These are phyloP conservation scores for Russula vinacea DNA, from an alignment of 768 basidiomycete genomes.

Conservation along the genomic window DNA sequence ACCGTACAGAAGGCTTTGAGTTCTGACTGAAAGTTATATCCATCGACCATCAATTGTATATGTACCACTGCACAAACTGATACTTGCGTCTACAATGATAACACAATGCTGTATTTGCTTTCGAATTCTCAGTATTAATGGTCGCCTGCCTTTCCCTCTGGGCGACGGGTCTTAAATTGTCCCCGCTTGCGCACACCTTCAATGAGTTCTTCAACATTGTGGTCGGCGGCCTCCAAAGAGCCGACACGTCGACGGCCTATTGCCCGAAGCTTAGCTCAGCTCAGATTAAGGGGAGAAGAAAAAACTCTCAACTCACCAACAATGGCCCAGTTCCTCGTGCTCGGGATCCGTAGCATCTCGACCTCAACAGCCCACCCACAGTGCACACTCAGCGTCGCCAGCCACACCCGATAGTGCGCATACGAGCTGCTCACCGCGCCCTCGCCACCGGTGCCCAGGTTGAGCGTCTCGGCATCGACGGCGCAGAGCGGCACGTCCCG, in stretches of 20 bases:
- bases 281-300: neutral
- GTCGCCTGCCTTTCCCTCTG: conserved; percentile 62
- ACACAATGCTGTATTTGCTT: neutral
- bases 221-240: conserved; percentile 37
- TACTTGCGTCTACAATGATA: conserved; percentile 13
- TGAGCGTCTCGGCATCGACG: conserved; percentile 42
- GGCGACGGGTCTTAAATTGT: conserved; percentile 65
- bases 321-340: conserved; percentile 90
- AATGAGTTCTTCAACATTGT: conserved; percentile 54
- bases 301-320: conserved; percentile 51
- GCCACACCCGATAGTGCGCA: conserved; percentile 81
- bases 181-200: conserved; percentile 57
- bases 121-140: conserved; percentile 31
- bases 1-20: conserved; percentile 84
- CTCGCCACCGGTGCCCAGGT: conserved; percentile 54
- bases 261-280: conserved; percentile 4
- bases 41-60: neutral
- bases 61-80: conserved; percentile 1
- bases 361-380: conserved; percentile 88
- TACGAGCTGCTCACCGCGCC: conserved; percentile 65
- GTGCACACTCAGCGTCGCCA: conserved; percentile 64
- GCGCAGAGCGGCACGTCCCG: conserved; percentile 34
- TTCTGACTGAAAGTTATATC: conserved; percentile 47
- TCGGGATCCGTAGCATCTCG: conserved; percentile 85
- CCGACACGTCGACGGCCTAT: conserved; percentile 38